These are phyloP conservation scores for Cladosporium sp. DNA, from an alignment of 2,329 filamentous ascomycete species.

Conservation along the genomic window DNA sequence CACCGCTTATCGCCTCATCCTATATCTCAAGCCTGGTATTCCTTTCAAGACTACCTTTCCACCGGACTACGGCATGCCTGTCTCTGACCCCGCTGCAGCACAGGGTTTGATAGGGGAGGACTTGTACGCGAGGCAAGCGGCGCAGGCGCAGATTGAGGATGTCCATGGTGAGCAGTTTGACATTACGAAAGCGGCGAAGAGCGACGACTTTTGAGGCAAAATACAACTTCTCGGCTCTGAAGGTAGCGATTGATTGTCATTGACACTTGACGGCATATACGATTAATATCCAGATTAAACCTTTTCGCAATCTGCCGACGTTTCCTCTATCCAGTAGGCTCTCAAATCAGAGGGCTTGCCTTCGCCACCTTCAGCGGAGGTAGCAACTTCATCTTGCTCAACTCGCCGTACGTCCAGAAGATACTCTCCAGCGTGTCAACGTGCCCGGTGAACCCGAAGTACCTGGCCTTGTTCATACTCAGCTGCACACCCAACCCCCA, in stretches of 20 bases:
- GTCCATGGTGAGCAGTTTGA: constrained; percentile 20
- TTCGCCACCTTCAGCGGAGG: constrained; percentile 29
- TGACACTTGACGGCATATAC: too few relatives aligned
- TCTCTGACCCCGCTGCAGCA: constrained; percentile 13
- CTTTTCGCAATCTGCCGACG: too few relatives aligned
- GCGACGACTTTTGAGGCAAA: constrained; percentile 1
- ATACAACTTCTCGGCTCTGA: too few relatives aligned
- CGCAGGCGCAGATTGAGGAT: constrained; percentile 24
- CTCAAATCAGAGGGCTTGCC: constrained; percentile 22
- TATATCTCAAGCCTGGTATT: constrained; percentile 64
- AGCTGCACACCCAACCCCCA: constrained; percentile 22
- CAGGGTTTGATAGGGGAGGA: constrained; percentile 21
- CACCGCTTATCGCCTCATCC: constrained; percentile 80
- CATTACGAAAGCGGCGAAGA: constrained; percentile 4
- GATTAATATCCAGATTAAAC: too few relatives aligned
- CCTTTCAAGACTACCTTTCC: constrained; percentile 34
- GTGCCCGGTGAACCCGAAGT: constrained; percentile 42
- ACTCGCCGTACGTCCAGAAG: constrained; percentile 36
- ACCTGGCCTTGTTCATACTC: constrained; percentile 41
- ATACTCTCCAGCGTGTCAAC: constrained; percentile 42
- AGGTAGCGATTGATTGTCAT: too few relatives aligned
- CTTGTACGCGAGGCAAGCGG: constrained; percentile 20
- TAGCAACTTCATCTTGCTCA: constrained; percentile 40
- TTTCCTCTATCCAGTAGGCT: not conserved
- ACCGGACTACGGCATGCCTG: constrained; percentile 21